phyloP scores from a whole-genome alignment of 345 rosid genomes.

The Cochlearia excelsa region DNA sequence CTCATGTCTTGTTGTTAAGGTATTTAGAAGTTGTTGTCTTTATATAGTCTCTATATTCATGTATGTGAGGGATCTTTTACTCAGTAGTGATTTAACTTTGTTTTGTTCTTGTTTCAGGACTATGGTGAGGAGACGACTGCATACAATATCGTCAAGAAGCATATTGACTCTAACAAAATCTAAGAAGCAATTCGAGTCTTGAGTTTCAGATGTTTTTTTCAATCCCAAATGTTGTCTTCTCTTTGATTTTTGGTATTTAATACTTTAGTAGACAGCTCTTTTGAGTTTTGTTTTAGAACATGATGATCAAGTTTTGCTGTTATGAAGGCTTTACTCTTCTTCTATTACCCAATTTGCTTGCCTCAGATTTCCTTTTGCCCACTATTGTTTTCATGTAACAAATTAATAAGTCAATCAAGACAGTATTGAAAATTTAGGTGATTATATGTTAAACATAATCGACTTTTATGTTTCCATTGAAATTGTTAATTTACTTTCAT shows the following conservation, averaged over 20 bases:
- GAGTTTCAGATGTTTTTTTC: slow-evolving; percentile 15
- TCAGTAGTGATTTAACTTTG: too few relatives aligned
- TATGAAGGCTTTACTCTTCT: slow-evolving; percentile 9
- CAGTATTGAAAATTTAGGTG: too few relatives aligned
- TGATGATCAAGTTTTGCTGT: slow-evolving; percentile 29
- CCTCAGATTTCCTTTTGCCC: background rate
- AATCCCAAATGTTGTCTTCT: slow-evolving; percentile 26
- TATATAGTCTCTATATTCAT: background rate
- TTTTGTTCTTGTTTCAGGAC: slow-evolving; percentile 25
- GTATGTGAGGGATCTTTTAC: background rate
- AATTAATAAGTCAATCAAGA: too few relatives aligned
- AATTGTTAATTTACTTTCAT: background rate
- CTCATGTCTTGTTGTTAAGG: slow-evolving; percentile 80
- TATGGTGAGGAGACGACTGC: slow-evolving; percentile 40
- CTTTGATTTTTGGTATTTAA: slow-evolving; percentile 23
- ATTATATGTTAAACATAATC: too few relatives aligned
- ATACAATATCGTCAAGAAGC: slow-evolving; percentile 33
- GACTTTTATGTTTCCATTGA: too few relatives aligned
- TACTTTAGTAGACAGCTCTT: slow-evolving; percentile 24
- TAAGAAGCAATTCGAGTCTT: background rate
- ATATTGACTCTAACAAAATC: background rate
- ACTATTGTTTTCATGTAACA: background rate
- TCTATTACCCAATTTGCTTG: background rate
- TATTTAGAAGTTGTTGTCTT: slow-evolving; percentile 3
- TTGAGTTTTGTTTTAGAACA: slow-evolving; percentile 23